Percentiles rank a stretch among this genome's conserved stretches.
Evolutionary conservation across 169 alveolate species (phyloP).

Genomic region (Cryptosporidium xiaoi): DNA sequence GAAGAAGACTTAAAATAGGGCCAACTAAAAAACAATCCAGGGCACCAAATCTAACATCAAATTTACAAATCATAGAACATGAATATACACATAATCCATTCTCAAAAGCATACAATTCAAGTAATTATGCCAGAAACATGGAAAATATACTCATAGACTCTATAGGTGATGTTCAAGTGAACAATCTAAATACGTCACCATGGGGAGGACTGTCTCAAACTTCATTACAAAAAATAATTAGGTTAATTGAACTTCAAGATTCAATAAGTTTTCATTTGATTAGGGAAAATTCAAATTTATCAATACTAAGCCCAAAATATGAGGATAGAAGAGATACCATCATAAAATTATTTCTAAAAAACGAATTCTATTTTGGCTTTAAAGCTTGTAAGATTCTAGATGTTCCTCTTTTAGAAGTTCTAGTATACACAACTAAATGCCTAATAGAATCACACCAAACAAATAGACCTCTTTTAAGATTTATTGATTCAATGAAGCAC

Average conservation of each 20-base stretch:
- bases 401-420: slow-evolving; percentile 44
- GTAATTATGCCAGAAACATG: slow-evolving; percentile 1
- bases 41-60: not conserved
- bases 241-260: slow-evolving; percentile 26
- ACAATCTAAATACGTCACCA: slow-evolving; percentile 25
- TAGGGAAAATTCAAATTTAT: not conserved
- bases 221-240: slow-evolving; percentile 8
- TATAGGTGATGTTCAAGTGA: slow-evolving; percentile 31
- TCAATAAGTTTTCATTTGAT: not conserved
- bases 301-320: slow-evolving; percentile 59
- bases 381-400: slow-evolving; percentile 10
- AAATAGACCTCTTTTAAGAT: not conserved
- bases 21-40: not conserved
- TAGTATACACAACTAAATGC: slow-evolving; percentile 10
- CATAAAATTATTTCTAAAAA: slow-evolving; percentile 2
- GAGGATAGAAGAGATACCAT: slow-evolving; percentile 37
- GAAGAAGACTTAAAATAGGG: slow-evolving; percentile 8
- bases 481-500: slow-evolving; percentile 58
- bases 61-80: not conserved
- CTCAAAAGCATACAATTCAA: not conserved
- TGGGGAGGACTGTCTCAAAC: slow-evolving; percentile 61
- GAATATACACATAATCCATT: not conserved
- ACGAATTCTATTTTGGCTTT: slow-evolving; percentile 46
- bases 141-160: slow-evolving; percentile 21
- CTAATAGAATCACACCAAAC: not conserved